Evolutionary conservation across 345 rosid genomes (phyloP).

Genomic region (Syzygium grande): DNA sequence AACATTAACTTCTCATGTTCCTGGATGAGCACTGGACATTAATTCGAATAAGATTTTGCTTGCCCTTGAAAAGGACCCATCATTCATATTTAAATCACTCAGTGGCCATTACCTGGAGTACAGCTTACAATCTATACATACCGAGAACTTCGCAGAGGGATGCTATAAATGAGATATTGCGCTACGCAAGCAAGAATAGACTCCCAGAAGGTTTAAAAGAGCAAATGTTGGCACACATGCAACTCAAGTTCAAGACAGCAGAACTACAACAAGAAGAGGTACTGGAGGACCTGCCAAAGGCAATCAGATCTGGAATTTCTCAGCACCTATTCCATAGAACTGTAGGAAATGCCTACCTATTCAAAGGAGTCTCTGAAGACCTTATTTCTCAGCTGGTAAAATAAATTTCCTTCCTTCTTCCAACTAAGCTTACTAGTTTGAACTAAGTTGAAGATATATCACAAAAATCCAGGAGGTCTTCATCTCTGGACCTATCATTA

Average conservation of each 20-base stretch:
- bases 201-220: constrained; percentile 77
- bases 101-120: not conserved
- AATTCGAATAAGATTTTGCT: not conserved
- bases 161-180: constrained; percentile 62
- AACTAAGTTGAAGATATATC: not conserved
- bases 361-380: constrained; percentile 65
- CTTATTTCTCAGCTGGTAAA: constrained; percentile 69
- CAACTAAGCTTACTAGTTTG: not conserved
- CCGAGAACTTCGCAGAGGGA: constrained; percentile 46
- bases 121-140: not conserved
- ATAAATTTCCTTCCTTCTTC: not conserved
- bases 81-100: not conserved
- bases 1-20: not conserved
- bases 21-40: not conserved
- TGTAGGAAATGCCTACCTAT: constrained; percentile 56
- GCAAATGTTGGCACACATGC: constrained; percentile 91
- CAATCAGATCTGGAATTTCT: constrained; percentile 76
- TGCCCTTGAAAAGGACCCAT: not conserved
- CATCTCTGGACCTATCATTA: not conserved
- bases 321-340: constrained; percentile 62
- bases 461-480: not conserved
- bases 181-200: constrained; percentile 70
- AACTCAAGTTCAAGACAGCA: constrained; percentile 80
- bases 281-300: constrained; percentile 76
- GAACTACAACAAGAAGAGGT: constrained; percentile 87